A percentile compares a stretch with the other conserved stretches of the same genome.
Conservation (phyloP, 192 early-diverging fungal genomes). For the Linnemannia exigua region DNA sequence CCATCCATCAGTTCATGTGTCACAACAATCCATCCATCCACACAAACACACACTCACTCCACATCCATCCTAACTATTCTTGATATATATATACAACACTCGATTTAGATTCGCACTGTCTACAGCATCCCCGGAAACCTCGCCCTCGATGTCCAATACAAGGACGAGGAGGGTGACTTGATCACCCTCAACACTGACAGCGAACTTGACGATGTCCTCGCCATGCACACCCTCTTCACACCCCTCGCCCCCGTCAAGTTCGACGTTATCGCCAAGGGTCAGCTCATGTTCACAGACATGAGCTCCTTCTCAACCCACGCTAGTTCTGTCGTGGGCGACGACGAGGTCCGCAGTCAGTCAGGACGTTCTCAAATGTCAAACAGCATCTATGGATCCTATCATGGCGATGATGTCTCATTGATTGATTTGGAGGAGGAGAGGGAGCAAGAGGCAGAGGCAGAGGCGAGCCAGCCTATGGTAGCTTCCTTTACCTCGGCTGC, state of each 20-base stretch:
- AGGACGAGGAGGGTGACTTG: conserved; percentile 44
- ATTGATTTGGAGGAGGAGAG: conserved; percentile 40
- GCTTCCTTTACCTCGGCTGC: neutral
- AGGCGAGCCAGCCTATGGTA: neutral
- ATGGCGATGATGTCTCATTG: conserved; percentile 44
- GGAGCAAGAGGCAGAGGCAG: neutral
- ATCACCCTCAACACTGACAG: conserved; percentile 49
- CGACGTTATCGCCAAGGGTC: conserved; percentile 15
- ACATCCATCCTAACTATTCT: neutral
- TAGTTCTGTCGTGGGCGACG: neutral
- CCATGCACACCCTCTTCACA: conserved; percentile 39
- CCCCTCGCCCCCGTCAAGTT: conserved; percentile 39
- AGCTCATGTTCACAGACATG: neutral
- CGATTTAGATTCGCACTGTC: conserved; percentile 38
- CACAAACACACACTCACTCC: too few relatives aligned
- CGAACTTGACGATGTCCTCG: conserved; percentile 47
- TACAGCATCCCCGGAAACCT: conserved; percentile 23
- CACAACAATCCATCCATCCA: neutral
- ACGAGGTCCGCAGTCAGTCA: neutral
- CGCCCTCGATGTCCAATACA: conserved; percentile 33
- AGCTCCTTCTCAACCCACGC: neutral
- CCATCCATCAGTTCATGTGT: conserved; percentile 1
- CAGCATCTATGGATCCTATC: conserved; percentile 26
- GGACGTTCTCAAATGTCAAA: neutral
- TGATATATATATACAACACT: neutral